These are phyloP conservation scores for Diplogelasinospora grovesii DNA, from an alignment of 495 filamentous ascomycete species.

Conservation along the genomic window DNA sequence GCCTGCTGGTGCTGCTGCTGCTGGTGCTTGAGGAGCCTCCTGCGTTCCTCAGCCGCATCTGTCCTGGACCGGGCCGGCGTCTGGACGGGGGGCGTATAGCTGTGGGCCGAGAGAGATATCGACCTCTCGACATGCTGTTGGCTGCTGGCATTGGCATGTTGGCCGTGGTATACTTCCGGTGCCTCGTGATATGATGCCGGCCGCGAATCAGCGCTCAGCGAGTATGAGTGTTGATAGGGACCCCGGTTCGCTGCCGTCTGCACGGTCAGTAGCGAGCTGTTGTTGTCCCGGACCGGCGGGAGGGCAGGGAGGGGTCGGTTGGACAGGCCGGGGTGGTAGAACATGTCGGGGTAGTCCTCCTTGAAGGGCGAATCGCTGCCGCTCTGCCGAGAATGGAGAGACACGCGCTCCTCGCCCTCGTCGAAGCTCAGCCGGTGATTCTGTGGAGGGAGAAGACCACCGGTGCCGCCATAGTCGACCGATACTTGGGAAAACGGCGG, in stretches of 20 bases:
- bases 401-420: slow-evolving; percentile 76
- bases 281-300: slow-evolving; percentile 46
- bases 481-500: slow-evolving; percentile 36
- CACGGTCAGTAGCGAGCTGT: slow-evolving; percentile 29
- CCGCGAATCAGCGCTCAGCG: slow-evolving; percentile 33
- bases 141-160: slow-evolving; percentile 24
- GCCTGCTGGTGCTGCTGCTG: slow-evolving; percentile 45
- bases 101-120: slow-evolving; percentile 74
- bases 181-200: slow-evolving; percentile 22
- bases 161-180: slow-evolving; percentile 22
- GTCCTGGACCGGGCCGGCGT: slow-evolving; percentile 88
- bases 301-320: slow-evolving; percentile 74
- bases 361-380: slow-evolving; percentile 49
- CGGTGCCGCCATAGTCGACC: slow-evolving; percentile 74
- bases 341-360: slow-evolving; percentile 79
- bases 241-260: slow-evolving; percentile 27
- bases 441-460: slow-evolving; percentile 70
- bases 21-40: slow-evolving; percentile 52
- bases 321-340: slow-evolving; percentile 79
- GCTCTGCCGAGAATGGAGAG: slow-evolving; percentile 43
- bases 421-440: slow-evolving; percentile 79
- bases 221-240: slow-evolving; percentile 33
- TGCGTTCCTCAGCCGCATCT: slow-evolving; percentile 67
- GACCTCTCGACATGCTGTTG: slow-evolving; percentile 69
- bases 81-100: slow-evolving; percentile 70